Evolutionary conservation across 768 basidiomycete genomes (phyloP).

Genomic region (Pleurotus giganteus): DNA sequence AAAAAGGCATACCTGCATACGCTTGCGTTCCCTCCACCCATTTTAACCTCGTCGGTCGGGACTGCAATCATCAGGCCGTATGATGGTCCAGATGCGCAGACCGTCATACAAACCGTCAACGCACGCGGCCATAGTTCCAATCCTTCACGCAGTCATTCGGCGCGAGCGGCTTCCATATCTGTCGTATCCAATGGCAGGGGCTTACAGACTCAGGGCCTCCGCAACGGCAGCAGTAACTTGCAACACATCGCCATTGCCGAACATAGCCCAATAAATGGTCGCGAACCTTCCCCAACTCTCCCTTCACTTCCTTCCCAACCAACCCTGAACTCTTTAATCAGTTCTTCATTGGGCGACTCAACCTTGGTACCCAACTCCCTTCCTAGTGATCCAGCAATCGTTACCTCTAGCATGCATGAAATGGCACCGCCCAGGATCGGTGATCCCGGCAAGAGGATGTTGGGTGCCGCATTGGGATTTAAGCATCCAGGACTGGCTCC

Average conservation of each 20-base stretch:
- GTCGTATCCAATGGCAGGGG: constrained; percentile 54
- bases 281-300: constrained; percentile 81
- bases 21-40: constrained; percentile 76
- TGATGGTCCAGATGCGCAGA: constrained; percentile 90
- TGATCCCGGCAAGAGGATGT: constrained; percentile 87
- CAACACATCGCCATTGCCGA: constrained; percentile 51
- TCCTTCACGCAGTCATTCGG: constrained; percentile 69
- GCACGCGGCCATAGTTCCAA: constrained; percentile 63
- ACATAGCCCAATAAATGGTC: constrained; percentile 42
- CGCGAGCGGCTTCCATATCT: constrained; percentile 66
- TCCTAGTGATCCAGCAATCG: constrained; percentile 66
- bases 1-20: constrained; percentile 94
- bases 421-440: constrained; percentile 66
- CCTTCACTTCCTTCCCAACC: constrained; percentile 81
- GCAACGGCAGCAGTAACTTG: constrained; percentile 26
- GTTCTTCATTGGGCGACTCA: constrained; percentile 60
- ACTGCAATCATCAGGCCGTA: constrained; percentile 80
- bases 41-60: constrained; percentile 54
- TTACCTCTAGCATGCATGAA: constrained; percentile 55
- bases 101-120: constrained; percentile 81
- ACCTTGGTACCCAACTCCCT: constrained; percentile 36
- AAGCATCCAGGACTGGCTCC: constrained; percentile 75
- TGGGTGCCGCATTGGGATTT: constrained; percentile 81
- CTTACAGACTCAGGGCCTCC: constrained; percentile 31
- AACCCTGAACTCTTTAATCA: constrained; percentile 82